phyloP scores from a whole-genome alignment of 2,329 filamentous ascomycete genomes.

The Fusarium duplospermum region DNA sequence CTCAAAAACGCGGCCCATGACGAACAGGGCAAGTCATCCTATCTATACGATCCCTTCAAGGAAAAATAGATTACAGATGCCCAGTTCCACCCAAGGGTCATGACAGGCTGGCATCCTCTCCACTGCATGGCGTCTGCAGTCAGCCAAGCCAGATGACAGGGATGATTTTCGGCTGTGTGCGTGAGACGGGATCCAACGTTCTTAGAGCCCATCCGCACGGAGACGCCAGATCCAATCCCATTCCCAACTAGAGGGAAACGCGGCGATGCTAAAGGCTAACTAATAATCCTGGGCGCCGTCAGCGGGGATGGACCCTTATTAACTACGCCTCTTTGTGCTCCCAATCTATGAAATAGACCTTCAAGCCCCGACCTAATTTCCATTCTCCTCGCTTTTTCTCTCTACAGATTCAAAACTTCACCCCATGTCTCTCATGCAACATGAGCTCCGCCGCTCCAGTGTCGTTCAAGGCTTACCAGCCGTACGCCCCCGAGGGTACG shows the following conservation, averaged over 20 bases:
- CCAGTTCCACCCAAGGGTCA: neutral
- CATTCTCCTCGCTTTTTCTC: neutral
- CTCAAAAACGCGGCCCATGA: neutral
- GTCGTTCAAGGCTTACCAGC: conserved; percentile 6
- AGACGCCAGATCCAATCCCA: neutral
- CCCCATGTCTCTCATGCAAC: neutral
- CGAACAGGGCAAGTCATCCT: neutral
- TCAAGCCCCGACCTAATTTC: neutral
- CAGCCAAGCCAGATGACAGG: neutral
- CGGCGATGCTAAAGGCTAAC: neutral
- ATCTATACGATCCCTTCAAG: neutral
- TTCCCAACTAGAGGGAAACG: neutral
- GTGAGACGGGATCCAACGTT: neutral
- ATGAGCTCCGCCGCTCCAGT: conserved; percentile 9
- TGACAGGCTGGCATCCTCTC: neutral
- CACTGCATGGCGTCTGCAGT: neutral
- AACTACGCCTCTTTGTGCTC: neutral
- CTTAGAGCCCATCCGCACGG: neutral
- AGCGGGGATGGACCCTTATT: neutral
- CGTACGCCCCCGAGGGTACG: neutral
- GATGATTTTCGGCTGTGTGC: neutral
- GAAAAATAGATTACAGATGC: neutral
- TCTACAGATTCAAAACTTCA: neutral
- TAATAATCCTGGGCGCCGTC: neutral
- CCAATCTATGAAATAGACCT: neutral